Evolutionary conservation across 2,329 filamentous ascomycete genomes (phyloP), one percentile per base, ranked within the genome.

Genomic region (Trichoderma harzianum): DNA sequence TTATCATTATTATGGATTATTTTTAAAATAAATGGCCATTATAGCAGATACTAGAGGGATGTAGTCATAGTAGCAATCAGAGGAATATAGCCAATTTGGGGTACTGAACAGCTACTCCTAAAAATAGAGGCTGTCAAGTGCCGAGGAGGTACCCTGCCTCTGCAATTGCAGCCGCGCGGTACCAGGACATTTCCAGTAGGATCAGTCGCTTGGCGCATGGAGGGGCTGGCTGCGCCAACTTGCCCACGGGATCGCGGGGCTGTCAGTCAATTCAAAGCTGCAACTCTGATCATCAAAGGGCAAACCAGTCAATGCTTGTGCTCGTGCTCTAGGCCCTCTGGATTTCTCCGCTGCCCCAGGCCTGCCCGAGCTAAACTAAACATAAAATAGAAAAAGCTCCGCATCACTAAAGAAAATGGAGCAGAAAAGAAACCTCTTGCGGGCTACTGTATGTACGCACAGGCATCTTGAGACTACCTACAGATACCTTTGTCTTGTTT

Each of bases 341-440:
- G 36, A 57, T 32, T 67, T 36, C 32, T 67, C 51, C 55, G 51
- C 64, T 26, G 47, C 60, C 60, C 60, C 60, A 34, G 63, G 21
- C 47, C 47, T 24, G n/a, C 21, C 21, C 24, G 51, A 18, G 21
- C 64, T 67, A 67, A 30, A 58, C 64, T 43, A 58, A 67, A 58
- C 32, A 57, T 43, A 67, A 57, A 55, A 39, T 67, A 67, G 64
- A 67, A 55, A 58, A 39, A 32, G 32, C 64, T 67, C 64, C 64
- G 64, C 64, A 58, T 67, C 51, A 36, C 64, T 67, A 67, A 67
- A 24, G 64, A 30, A 18, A 26, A 65, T 67, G 64, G 64, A 43
- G 51, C 55, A 26, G 12, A 57, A 39, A 66, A 18, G 21, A 66
- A 47, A 36, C 64, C 64, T 39, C 32, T 57, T 67, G 64, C 8